These are phyloP conservation scores for Hymenoscyphus occultus DNA, from an alignment of 2,329 filamentous ascomycete genomes.

Conservation along the genomic window DNA sequence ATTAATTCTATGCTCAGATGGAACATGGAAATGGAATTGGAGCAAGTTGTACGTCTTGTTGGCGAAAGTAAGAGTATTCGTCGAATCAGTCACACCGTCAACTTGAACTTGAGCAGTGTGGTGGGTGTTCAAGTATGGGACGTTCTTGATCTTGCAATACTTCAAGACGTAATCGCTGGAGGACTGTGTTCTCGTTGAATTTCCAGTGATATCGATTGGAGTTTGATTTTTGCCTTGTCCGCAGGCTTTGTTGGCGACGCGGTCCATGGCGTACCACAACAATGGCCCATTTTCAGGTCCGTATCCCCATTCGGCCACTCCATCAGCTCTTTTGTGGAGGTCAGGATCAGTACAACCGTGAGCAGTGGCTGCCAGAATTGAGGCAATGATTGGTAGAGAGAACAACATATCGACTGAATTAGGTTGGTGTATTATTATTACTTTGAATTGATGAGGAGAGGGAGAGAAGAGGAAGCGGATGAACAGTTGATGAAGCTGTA, in stretches of 20 bases:
- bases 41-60: conserved; percentile 12
- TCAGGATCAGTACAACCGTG: conserved; percentile 5
- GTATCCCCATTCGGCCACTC: conserved; percentile 1
- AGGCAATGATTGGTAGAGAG: not conserved
- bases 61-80: conserved; percentile 9
- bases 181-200: not conserved
- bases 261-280: conserved; percentile 9
- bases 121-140: conserved; percentile 1
- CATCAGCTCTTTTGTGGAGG: not conserved
- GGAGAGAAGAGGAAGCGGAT: not conserved
- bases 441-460: not conserved
- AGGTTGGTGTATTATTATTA: not conserved
- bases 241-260: conserved; percentile 7
- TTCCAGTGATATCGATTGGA: conserved; percentile 5
- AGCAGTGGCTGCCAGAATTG: not conserved
- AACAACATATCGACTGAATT: conserved; percentile 4
- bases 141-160: conserved; percentile 1
- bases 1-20: conserved; percentile 54
- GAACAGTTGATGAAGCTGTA: not conserved
- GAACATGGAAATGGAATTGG: conserved; percentile 60
- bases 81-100: not conserved
- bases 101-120: conserved; percentile 11
- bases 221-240: conserved; percentile 10
- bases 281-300: conserved; percentile 5
- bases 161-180: conserved; percentile 1